Evolutionary conservation across 768 basidiomycete species (phyloP), one percentile per base, ranked within the genome.

Genomic region (Tulasnella sp.): DNA sequence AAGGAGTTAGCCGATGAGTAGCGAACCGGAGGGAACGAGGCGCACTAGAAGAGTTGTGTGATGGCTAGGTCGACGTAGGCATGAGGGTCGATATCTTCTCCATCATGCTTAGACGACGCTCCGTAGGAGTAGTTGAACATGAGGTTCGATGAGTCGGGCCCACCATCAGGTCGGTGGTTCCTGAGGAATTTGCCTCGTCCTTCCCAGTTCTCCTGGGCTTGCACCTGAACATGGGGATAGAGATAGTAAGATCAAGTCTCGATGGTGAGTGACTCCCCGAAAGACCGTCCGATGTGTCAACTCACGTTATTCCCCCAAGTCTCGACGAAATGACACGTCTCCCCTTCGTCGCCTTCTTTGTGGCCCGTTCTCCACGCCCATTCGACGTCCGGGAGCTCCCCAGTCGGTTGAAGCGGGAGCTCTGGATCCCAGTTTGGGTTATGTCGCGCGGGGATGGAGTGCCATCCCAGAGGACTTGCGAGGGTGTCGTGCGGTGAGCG

Each of bases 161-260:
- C 88, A 65, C 80, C 91, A 72, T 88, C 84, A 0, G 96, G 95
- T 68, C 96, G 91, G 77, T 88, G 87, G 81, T 97, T 97, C 77
- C 83, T 72, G 29, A 88, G 78, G 83, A 84, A 94, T 1, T 75
- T 69, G 76, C 87, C 88, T 77, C 81, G 83, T 39, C 92, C 92
- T 69, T 89, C 86, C 88, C 90, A 93, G 79, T 95, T 92, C 86
- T 98, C 96, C 76, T 98, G 96, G 0, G 95, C 92, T 76, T 95
- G 94, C 73, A 94, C 87, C 85, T 89, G 71, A 36, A 67, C n/a
- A n/a, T n/a, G n/a, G n/a, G n/a, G n/a, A n/a, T n/a, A n/a, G n/a
- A n/a, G n/a, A n/a, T n/a, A n/a, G n/a, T n/a, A n/a, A n/a, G n/a
- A n/a, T n/a, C n/a, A n/a, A n/a, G n/a, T n/a, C n/a, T n/a, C n/a